Base-by-base conservation (phyloP, 2,329 filamentous ascomycete genomes). In the Lachnellula hyalina region DNA sequence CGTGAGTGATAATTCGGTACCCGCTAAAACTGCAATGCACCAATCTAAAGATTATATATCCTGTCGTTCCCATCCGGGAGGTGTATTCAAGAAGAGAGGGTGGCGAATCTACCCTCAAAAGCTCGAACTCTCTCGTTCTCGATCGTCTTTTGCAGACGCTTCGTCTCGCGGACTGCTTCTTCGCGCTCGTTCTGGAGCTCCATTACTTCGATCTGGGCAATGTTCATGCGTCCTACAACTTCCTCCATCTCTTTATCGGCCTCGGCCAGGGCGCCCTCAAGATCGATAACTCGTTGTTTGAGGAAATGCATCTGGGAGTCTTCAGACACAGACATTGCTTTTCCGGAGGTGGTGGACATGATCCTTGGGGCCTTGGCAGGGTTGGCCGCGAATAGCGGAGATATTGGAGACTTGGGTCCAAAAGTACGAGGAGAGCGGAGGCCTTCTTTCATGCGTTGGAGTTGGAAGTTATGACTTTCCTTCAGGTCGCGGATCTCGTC, bases 231-330 rank as follows among this genome's bases (percentile, higher is more conserved):
- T 57, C 85, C 78, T 7, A 95, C 87, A 7, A 94, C 89, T 70
- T 90, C 85, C 67, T 90, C 84, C 87, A 94, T 93, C 73, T 93
- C 89, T 49, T 76, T 75, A 65, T 94, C 90, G 15, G 90, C 87
- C 61, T 90, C 82, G 5, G 80, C 73, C 12, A 95, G 77, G 15
- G 92, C 87, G 65, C 83, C 85, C 75, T 99, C 94, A 2, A 99
- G 82, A 72, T 96, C 90, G 54, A 83, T 76, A 7, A 97, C 89
- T 57, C 87, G 85, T 57, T 83, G 82, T 69, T 91, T 88, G 35
- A 99, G 82, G 55, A 82, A 77, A 57, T 88, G 82, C 51, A 93
- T 85, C 74, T 90, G 84, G 12, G 85, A 77, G 49, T 87, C 87
- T 61, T 94, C 85, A 12, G 84, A 80, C 52, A 86, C 85, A 50